Conservation (phyloP, 2,329 filamentous ascomycete genomes). For the Trichoderma sp. region DNA sequence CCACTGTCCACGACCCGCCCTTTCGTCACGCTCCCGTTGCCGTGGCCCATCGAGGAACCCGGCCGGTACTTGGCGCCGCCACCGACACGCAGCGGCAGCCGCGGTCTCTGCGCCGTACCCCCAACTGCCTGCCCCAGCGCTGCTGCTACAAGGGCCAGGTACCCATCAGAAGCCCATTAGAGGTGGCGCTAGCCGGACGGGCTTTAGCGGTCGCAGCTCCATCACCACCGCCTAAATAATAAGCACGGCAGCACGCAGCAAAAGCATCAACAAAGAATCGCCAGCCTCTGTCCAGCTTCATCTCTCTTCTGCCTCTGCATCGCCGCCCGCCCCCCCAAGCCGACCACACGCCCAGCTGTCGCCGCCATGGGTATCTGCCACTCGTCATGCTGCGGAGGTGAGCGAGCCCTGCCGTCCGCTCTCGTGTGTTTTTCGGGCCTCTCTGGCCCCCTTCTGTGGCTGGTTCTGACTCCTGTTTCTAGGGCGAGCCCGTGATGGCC, state of each 20-base stretch:
- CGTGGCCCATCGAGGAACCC: conserved; percentile 19
- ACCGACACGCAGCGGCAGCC: not conserved
- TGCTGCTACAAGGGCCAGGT: not conserved
- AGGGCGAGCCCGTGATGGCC: conserved; percentile 78
- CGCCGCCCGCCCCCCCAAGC: conserved; percentile 15
- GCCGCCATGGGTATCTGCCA: conserved; percentile 63
- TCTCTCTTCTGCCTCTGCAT: conserved; percentile 3
- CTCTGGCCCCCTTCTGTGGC: conserved; percentile 1
- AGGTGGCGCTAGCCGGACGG: conserved; percentile 23
- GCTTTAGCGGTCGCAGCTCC: conserved; percentile 12
- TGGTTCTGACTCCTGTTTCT: conserved; percentile 24
- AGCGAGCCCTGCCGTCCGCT: conserved; percentile 9
- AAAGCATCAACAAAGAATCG: conserved; percentile 25
- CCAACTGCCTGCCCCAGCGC: too few relatives aligned
- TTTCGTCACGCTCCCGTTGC: conserved; percentile 27
- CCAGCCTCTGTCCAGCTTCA: conserved; percentile 8
- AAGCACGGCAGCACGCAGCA: conserved; percentile 11
- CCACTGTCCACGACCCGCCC: conserved; percentile 22
- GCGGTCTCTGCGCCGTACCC: not conserved
- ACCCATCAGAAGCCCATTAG: conserved; percentile 9
- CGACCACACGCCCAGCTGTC: conserved; percentile 23
- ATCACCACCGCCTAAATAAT: conserved; percentile 23
- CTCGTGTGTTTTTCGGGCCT: conserved; percentile 11
- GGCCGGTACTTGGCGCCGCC: not conserved
- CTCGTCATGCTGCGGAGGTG: conserved; percentile 60